A percentile compares a stretch with the other conserved stretches of the same genome.
Conservation (phyloP, 108 stramenopile genomes). For the Nannochloropsis oceanica region DNA sequence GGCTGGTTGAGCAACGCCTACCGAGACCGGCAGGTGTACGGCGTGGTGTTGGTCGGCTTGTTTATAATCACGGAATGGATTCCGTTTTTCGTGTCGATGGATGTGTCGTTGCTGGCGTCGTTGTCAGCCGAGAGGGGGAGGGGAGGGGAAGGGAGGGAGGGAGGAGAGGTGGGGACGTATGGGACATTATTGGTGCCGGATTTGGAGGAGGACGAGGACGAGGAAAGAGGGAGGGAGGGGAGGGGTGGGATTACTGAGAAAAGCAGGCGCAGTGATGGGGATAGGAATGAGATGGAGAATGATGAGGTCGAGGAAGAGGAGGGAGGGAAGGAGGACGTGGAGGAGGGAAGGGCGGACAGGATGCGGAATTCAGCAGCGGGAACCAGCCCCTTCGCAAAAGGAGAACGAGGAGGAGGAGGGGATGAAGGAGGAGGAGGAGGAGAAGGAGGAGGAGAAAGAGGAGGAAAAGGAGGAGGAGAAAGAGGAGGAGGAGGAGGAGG, state of each 20-base stretch:
- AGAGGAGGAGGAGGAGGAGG: too few relatives aligned
- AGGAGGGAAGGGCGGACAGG: not conserved
- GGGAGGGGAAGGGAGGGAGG: not conserved
- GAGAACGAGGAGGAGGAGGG: not conserved
- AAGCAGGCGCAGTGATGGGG: too few relatives aligned
- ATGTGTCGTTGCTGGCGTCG: slow-evolving; percentile 5
- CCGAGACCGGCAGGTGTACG: not conserved
- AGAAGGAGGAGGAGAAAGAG: not conserved
- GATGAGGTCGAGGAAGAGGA: not conserved
- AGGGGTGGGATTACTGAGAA: not conserved
- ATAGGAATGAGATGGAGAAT: not conserved
- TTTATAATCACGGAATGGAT: slow-evolving; percentile 14
- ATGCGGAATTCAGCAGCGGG: not conserved
- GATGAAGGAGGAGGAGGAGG: not conserved
- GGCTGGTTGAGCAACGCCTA: not conserved
- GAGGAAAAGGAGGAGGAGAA: too few relatives aligned
- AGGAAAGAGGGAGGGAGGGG: not conserved
- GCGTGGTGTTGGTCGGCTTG: slow-evolving; percentile 12
- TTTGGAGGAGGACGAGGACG: not conserved
- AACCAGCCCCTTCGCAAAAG: not conserved
- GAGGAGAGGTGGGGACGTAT: not conserved
- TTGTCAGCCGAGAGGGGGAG: not conserved
- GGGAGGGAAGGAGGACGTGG: not conserved
- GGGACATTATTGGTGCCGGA: not conserved
- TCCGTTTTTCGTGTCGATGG: slow-evolving; percentile 14